Percentiles rank a stretch among this genome's conserved stretches.
phyloP scores from a whole-genome alignment of 108 stramenopile genomes.

The Chaetoceros muelleri region DNA sequence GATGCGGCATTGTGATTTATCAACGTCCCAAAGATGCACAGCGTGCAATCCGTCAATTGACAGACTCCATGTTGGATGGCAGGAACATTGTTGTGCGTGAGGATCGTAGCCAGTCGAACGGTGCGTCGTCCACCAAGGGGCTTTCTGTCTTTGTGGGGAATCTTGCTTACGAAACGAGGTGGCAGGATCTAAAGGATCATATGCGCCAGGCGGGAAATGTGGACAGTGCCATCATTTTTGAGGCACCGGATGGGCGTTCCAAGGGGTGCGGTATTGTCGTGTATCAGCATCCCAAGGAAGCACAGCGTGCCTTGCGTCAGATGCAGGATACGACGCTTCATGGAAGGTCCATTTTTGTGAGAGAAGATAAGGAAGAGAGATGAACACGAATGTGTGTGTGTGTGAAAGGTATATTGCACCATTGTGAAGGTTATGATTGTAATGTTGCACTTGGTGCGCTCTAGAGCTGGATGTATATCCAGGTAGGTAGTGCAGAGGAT shows the following conservation, averaged over 20 bases:
- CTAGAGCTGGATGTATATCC: too few species aligned
- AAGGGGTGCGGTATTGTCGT: slow-evolving; percentile 91
- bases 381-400: too few species aligned
- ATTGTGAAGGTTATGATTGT: too few species aligned
- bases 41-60: slow-evolving; percentile 77
- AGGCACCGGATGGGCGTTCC: slow-evolving; percentile 64
- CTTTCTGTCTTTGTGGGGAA: slow-evolving; percentile 8
- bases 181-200: slow-evolving; percentile 31
- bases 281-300: slow-evolving; percentile 79
- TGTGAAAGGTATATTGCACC: too few species aligned
- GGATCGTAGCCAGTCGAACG: neutral
- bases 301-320: slow-evolving; percentile 73
- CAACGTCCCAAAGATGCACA: slow-evolving; percentile 79
- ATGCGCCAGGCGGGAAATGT: slow-evolving; percentile 24
- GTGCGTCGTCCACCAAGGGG: neutral
- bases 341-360: slow-evolving; percentile 74
- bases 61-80: slow-evolving; percentile 69
- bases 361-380: too few species aligned
- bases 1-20: slow-evolving; percentile 90
- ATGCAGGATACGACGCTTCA: slow-evolving; percentile 72
- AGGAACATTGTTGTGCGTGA: slow-evolving; percentile 55
- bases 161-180: neutral
- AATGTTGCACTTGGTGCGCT: too few species aligned
- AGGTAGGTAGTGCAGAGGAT: too few species aligned
- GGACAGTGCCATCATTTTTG: slow-evolving; percentile 69